Conservation (phyloP, 139 green algal species). For the Nannochloris sp. region DNA sequence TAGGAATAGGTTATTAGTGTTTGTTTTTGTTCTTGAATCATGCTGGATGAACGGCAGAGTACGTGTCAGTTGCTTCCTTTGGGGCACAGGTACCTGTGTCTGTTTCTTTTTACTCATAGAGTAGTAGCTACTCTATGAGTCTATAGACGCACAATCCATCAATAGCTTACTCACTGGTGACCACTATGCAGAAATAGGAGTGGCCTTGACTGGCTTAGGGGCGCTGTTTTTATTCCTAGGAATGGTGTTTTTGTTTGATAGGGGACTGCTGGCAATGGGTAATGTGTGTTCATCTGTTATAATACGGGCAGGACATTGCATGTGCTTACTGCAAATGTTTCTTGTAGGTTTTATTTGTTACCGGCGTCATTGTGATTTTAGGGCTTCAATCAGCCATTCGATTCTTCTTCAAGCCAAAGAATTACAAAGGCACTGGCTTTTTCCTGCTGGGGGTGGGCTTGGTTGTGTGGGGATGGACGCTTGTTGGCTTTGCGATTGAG, state of each 20-base stretch:
- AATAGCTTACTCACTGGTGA: background rate
- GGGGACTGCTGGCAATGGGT: slow-evolving; percentile 89
- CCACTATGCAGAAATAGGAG: slow-evolving; percentile 82
- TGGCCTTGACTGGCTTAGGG: slow-evolving; percentile 89
- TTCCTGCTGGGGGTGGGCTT: slow-evolving; percentile 75
- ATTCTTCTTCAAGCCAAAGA: slow-evolving; percentile 85
- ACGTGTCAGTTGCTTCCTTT: background rate
- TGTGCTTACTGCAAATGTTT: background rate
- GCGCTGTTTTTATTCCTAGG: slow-evolving; percentile 87
- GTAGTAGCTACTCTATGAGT: too few species aligned
- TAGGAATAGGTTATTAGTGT: background rate
- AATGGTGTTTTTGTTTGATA: slow-evolving; percentile 95
- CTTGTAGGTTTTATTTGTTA: slow-evolving; percentile 81
- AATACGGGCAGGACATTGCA: background rate
- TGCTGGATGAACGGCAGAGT: slow-evolving; percentile 50
- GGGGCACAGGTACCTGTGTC: too few species aligned
- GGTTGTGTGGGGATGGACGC: slow-evolving; percentile 79
- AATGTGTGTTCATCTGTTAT: slow-evolving; percentile 60
- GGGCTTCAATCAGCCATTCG: slow-evolving; percentile 63
- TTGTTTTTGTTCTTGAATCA: slow-evolving; percentile 6
- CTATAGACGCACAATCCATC: too few species aligned
- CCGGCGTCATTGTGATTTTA: slow-evolving; percentile 83
- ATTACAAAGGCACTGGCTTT: slow-evolving; percentile 74
- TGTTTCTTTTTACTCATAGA: too few species aligned
- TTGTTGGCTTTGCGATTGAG: slow-evolving; percentile 75